Percentiles rank a stretch among this genome's conserved stretches.
Conservation (phyloP, 345 rosid genomes). For the Syzygium aqueum region DNA sequence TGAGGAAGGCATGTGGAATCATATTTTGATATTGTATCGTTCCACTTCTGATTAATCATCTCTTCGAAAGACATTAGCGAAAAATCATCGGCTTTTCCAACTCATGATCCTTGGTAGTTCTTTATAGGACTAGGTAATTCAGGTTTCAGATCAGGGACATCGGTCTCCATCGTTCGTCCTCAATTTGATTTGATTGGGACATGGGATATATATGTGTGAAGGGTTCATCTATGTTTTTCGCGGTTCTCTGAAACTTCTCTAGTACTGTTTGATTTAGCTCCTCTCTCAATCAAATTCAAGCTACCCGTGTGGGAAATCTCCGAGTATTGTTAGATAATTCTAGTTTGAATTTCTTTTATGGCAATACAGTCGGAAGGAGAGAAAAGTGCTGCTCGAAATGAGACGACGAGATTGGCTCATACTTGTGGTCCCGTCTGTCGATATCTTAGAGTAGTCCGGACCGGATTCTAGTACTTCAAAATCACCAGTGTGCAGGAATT, state of each 20-base stretch:
- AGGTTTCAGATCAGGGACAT: background rate
- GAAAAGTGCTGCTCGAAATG: background rate
- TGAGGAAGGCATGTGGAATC: background rate
- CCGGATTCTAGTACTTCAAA: background rate
- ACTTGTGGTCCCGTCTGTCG: background rate
- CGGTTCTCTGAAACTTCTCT: background rate
- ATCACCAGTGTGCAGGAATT: background rate
- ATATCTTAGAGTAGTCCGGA: background rate
- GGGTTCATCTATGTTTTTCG: background rate
- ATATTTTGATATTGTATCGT: background rate
- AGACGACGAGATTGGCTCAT: background rate
- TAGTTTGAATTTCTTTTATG: background rate
- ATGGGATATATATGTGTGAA: background rate
- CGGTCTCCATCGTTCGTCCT: background rate
- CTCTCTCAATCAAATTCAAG: background rate
- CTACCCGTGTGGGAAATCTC: background rate
- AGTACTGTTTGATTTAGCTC: background rate
- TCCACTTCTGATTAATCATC: background rate
- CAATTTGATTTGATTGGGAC: background rate
- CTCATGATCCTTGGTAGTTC: background rate
- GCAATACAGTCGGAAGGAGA: background rate
- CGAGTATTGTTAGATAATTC: background rate
- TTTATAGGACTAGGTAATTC: background rate
- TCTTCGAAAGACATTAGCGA: background rate
- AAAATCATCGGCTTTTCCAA: background rate